A percentile compares a stretch with the other conserved stretches of the same genome.
phyloP scores from a whole-genome alignment of 192 early-diverging fungal genomes.

The Backusella tuberculispora region DNA sequence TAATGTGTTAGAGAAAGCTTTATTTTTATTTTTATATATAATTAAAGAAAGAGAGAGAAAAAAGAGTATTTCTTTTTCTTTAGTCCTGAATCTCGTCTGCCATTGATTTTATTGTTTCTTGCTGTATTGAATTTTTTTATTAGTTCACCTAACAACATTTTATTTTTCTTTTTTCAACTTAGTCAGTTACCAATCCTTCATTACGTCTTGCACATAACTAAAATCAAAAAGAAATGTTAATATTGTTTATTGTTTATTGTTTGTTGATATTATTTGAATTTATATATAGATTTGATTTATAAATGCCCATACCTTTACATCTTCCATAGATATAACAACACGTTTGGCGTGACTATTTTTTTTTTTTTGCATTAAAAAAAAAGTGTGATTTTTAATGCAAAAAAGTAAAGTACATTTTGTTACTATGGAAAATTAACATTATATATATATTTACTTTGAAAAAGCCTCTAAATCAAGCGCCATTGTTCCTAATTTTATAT shows the following conservation, averaged over 20 bases:
- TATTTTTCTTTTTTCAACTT: neutral
- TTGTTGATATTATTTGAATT: neutral
- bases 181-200: slow-evolving; percentile 1
- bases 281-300: too few relatives aligned
- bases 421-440: too few relatives aligned
- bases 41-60: too few relatives aligned
- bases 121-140: neutral
- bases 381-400: neutral
- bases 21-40: neutral
- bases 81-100: neutral
- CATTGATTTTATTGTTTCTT: neutral
- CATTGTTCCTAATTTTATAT: neutral
- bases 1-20: neutral
- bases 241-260: neutral
- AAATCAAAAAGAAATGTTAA: neutral
- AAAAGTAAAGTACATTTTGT: too few relatives aligned
- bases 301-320: slow-evolving; percentile 7
- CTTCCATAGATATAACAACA: slow-evolving; percentile 19
- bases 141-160: neutral
- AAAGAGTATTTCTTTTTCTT: neutral
- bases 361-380: neutral
- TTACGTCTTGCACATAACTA: slow-evolving; percentile 22
- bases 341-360: neutral
- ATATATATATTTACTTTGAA: slow-evolving; percentile 16
- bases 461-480: slow-evolving; percentile 16